Evolutionary conservation across 441 rosid genomes (phyloP).

Genomic region (Erysimum cheiri): DNA sequence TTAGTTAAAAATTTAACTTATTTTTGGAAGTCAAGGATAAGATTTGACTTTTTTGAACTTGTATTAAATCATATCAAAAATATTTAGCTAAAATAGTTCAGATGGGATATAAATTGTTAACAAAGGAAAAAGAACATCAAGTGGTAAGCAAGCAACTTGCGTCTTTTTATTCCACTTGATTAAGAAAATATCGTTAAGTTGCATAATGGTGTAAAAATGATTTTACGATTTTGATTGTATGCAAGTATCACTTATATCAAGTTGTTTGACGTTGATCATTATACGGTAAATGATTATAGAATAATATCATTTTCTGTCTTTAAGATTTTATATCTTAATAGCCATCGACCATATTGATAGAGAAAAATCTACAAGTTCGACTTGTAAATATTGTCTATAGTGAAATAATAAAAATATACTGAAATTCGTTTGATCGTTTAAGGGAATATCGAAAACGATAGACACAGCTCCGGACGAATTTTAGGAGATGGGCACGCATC

Average conservation of each 20-base stretch:
- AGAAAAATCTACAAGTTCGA: background rate
- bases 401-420: background rate
- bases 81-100: background rate
- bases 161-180: constrained; percentile 6
- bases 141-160: constrained; percentile 27
- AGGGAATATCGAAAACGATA: constrained; percentile 33
- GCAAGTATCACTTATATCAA: constrained; percentile 3
- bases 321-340: background rate
- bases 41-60: constrained; percentile 16
- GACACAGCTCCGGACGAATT: constrained; percentile 15
- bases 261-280: background rate
- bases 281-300: background rate
- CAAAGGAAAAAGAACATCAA: background rate
- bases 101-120: background rate
- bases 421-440: constrained; percentile 17
- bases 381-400: background rate
- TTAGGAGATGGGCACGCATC: constrained; percentile 46
- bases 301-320: background rate
- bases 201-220: background rate
- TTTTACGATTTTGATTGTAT: background rate
- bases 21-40: constrained; percentile 1
- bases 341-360: background rate
- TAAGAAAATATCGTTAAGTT: background rate
- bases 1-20: background rate
- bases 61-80: background rate